phyloP scores from a whole-genome alignment of 768 basidiomycete genomes.

The Mycena vulgaris region DNA sequence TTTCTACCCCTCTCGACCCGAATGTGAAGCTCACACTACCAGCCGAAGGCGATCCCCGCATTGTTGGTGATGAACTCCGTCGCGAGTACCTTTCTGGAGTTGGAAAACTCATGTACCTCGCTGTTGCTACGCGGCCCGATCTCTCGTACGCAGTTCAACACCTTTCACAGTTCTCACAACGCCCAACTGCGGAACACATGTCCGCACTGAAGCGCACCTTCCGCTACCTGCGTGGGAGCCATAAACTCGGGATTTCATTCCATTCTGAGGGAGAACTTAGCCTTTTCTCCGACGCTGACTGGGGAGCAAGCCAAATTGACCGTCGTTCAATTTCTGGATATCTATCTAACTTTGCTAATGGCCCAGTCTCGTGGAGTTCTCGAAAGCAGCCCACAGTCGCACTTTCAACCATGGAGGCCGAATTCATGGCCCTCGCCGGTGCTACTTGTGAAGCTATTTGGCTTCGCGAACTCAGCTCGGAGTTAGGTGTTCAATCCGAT shows the following conservation, averaged over 20 bases:
- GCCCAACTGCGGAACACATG: constrained; percentile 50
- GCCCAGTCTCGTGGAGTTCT: constrained; percentile 52
- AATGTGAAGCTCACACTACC: constrained; percentile 32
- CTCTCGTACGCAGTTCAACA: constrained; percentile 48
- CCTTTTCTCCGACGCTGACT: constrained; percentile 36
- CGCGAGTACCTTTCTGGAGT: constrained; percentile 43
- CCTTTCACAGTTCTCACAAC: constrained; percentile 46
- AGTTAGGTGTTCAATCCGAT: constrained; percentile 28
- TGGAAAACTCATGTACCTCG: constrained; percentile 49
- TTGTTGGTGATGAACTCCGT: constrained; percentile 19
- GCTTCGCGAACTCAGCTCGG: constrained; percentile 38
- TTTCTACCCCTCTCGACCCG: constrained; percentile 37
- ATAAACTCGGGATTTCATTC: constrained; percentile 33
- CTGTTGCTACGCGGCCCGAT: constrained; percentile 51
- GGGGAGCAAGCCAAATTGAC: constrained; percentile 39
- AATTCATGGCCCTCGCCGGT: constrained; percentile 53
- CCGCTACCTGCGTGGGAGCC: constrained; percentile 50
- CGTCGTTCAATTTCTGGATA: constrained; percentile 50
- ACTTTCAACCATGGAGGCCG: constrained; percentile 46
- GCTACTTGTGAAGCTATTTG: constrained; percentile 51
- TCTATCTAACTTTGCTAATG: constrained; percentile 46
- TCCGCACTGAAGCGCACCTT: constrained; percentile 52
- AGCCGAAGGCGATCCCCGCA: neutral
- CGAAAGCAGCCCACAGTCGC: constrained; percentile 50
- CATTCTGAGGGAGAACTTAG: neutral